Base-by-base conservation (phyloP, 306 rosid genomes). In the Dalbergia oliveri region DNA sequence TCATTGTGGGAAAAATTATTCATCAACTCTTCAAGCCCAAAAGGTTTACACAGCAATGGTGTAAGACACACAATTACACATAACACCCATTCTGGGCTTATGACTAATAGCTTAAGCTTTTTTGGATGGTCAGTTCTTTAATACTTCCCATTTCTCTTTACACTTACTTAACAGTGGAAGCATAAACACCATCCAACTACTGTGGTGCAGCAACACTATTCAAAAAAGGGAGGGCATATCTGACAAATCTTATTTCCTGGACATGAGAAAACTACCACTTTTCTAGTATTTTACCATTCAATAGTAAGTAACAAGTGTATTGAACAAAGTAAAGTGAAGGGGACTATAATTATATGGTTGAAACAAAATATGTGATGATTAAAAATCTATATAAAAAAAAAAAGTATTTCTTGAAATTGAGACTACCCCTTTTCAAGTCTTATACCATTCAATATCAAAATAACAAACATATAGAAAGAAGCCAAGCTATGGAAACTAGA, bases 51-150 rank as follows among this genome's bases (percentile, higher is more conserved):
- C 7, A 21, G 23, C 34, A 58, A 35, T 50, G 7, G 23, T 34
- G 23, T 63, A 10, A 47, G 62, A 44, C 31, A 33, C 41, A 37
- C 7, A 37, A 6, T 0, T 61, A 63, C 47, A 57, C 19, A 57
- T 47, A 45, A 49, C 35, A 44, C 11, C 45, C 31, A 1, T 50
- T 47, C 19, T 62, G 35, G 49, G 26, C 70, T 44, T 10, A 4
- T 26, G 13, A 15, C 45, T 50, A 51, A 26, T 31, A 70, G 11
- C 44, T 70, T 33, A 76, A 63, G 65, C 73, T 15, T 65, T 65
- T 49, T 6, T 49, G 37, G 54, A n/a, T 76, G 56, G 19, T 50
- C 64, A 37, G 63, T 13, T 76, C 3, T 21, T 51, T 50, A 33
- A 11, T 11, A 64, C 39, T 49, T 33, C 15, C 39, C 23, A 73